A percentile compares a stretch with the other conserved stretches of the same genome.
phyloP scores from a whole-genome alignment of 2,329 filamentous ascomycete genomes.

The Fonsecaea erecta region DNA sequence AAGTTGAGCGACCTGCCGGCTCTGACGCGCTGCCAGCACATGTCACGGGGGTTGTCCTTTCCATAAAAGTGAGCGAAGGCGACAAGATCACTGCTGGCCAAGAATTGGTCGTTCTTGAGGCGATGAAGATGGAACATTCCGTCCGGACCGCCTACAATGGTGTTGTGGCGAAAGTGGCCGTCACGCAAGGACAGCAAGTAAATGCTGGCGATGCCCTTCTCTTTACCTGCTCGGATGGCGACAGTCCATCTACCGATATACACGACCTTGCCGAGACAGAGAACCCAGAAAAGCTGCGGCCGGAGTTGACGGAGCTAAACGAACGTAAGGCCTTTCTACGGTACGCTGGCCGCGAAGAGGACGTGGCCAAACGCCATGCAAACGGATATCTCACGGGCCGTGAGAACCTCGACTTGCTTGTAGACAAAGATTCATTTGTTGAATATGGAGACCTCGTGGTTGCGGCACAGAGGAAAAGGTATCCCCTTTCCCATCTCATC shows the following conservation, averaged over 20 bases:
- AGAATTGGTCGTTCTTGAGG: conserved; percentile 31
- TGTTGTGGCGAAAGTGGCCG: conserved; percentile 30
- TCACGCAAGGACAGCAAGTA: conserved; percentile 32
- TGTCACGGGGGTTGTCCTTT: conserved; percentile 30
- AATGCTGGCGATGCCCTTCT: conserved; percentile 31
- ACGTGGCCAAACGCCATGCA: conserved; percentile 32
- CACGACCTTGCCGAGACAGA: conserved; percentile 25
- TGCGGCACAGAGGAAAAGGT: conserved; percentile 32
- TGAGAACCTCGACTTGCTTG: conserved; percentile 31
- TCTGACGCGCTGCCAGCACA: conserved; percentile 29
- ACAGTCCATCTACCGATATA: conserved; percentile 26
- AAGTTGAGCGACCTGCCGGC: conserved; percentile 31
- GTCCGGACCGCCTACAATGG: conserved; percentile 30
- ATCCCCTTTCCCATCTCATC: conserved; percentile 31
- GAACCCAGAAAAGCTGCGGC: conserved; percentile 28
- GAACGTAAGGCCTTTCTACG: conserved; percentile 30
- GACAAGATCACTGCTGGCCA: conserved; percentile 33
- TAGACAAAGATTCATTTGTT: conserved; percentile 31
- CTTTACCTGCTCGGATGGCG: conserved; percentile 28
- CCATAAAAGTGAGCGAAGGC: conserved; percentile 29
- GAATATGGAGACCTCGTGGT: conserved; percentile 32
- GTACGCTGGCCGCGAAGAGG: conserved; percentile 28
- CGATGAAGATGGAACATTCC: conserved; percentile 35
- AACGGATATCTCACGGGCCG: conserved; percentile 33
- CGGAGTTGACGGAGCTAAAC: conserved; percentile 33